Evolutionary conservation across 2,329 filamentous ascomycete genomes (phyloP).

Genomic region (Talaromyces sp.): DNA sequence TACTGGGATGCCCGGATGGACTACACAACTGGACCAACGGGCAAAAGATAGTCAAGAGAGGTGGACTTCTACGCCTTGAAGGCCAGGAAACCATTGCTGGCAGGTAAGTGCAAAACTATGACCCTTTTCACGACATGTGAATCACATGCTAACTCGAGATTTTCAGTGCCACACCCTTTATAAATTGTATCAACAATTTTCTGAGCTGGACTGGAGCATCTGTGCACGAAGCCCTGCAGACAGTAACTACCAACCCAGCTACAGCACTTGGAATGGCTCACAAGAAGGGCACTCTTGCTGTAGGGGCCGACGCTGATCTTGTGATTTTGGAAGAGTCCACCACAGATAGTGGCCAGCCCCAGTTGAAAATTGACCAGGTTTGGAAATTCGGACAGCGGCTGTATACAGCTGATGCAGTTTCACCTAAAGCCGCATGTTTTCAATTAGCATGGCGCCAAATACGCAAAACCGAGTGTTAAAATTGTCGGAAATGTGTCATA

Average conservation of each 20-base stretch:
- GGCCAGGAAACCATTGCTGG: constrained; percentile 15
- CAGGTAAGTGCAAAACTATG: constrained; percentile 39
- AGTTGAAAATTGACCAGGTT: neutral
- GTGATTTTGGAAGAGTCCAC: constrained; percentile 57
- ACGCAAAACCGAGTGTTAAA: neutral
- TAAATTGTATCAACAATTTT: constrained; percentile 80
- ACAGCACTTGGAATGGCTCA: constrained; percentile 61
- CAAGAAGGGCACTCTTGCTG: constrained; percentile 49
- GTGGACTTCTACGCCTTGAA: constrained; percentile 7
- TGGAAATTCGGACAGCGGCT: neutral
- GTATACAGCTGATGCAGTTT: neutral
- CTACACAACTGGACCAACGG: constrained; percentile 13
- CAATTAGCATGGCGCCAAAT: neutral
- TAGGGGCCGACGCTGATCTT: constrained; percentile 63
- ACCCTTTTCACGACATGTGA: neutral
- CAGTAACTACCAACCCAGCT: constrained; percentile 72
- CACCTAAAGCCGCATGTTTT: neutral
- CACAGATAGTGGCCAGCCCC: neutral
- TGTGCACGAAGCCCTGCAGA: constrained; percentile 62
- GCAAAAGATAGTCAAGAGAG: constrained; percentile 10
- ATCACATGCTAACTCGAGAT: neutral
- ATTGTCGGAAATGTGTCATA: too few species aligned
- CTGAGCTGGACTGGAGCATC: constrained; percentile 64
- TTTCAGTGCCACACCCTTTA: constrained; percentile 48
- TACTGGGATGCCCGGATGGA: constrained; percentile 14